A percentile compares a stretch with the other conserved stretches of the same genome.
These are phyloP conservation scores for Pachysandra terminalis DNA, from an alignment of 164 flowering plant genomes.

Conservation along the genomic window DNA sequence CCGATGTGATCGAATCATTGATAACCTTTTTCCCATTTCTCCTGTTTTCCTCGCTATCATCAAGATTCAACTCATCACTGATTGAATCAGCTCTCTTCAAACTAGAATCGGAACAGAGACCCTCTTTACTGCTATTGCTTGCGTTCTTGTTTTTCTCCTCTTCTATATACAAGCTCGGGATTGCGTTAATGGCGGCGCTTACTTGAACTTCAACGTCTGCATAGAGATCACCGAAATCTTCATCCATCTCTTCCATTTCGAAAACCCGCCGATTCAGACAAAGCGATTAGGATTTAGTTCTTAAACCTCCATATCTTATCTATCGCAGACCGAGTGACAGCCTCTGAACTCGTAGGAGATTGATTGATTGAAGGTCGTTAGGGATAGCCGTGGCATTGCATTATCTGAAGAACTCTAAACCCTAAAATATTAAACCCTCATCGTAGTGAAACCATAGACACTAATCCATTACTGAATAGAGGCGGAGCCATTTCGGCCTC, in stretches of 20 bases:
- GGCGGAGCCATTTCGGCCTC: no score
- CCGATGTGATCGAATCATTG: neutral
- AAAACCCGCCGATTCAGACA: neutral
- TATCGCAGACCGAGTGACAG: no score
- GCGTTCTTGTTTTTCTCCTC: neutral
- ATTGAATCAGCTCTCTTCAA: neutral
- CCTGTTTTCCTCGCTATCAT: neutral
- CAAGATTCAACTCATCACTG: constrained; percentile 1
- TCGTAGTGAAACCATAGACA: no score
- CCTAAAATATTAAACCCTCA: no score
- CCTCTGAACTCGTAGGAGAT: no score
- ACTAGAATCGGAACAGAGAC: neutral
- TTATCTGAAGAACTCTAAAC: no score
- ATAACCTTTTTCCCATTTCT: neutral
- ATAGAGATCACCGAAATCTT: constrained; percentile 76
- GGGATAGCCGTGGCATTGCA: no score
- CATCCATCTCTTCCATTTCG: constrained; percentile 31
- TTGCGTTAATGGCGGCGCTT: constrained; percentile 26
- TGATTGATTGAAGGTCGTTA: no score
- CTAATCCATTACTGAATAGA: no score
- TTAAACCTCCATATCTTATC: no score
- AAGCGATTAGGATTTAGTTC: no score
- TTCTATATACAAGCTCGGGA: constrained; percentile 5
- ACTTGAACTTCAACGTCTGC: constrained; percentile 50
- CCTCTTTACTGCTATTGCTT: neutral